Evolutionary conservation across 768 basidiomycete species (phyloP), one percentile per base, ranked within the genome.

Genomic region (Russula griseocarnosa): DNA sequence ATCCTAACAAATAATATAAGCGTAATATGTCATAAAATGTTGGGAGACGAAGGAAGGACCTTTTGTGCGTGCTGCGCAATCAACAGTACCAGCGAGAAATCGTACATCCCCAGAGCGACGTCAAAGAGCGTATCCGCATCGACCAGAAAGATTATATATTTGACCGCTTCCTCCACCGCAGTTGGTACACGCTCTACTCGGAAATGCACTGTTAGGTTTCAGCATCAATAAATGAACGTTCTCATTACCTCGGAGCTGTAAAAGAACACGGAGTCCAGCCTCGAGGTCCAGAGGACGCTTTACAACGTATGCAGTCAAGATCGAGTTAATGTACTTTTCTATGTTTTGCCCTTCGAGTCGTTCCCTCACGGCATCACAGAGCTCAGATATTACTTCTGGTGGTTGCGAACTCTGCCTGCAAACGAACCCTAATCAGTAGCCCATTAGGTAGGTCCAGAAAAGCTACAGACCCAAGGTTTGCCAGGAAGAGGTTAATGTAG

Each of bases 71-170:
- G 89, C 72, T 98, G 97, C 1, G 97, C 95, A 47, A 99, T 84
- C 87, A 98, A 88, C 26, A 98, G 78, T 8, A 98, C 96, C 20
- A 99, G 79, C 32, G 91, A 87, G 77, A 98, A 98, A 75, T 99
- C 94, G 71, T 99, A 99, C 94, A 98, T 98, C 22, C 97, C 97
- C 36, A 99, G 82, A 1, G 97, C 97, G 13, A 91, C 90, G 73
- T 98, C 87, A 76, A 96, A 98, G 5, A 99, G 81, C 51, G 81
- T 80, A 70, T 98, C 86, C 0, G 94, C 94, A 69, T 98, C 93
- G 22, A 94, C 92, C 36, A 99, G 83, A 81, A 98, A 99, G 73
- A 98, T 98, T 73, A 98, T 88, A 71, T 98, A 99, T 72, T 95
- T 98, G 70, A 98, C 90, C 7, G 97, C 97, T 63, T 98, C 95